phyloP scores from a whole-genome alignment of 1,284 basidiomycete genomes.

The Stereum hirsutum region DNA sequence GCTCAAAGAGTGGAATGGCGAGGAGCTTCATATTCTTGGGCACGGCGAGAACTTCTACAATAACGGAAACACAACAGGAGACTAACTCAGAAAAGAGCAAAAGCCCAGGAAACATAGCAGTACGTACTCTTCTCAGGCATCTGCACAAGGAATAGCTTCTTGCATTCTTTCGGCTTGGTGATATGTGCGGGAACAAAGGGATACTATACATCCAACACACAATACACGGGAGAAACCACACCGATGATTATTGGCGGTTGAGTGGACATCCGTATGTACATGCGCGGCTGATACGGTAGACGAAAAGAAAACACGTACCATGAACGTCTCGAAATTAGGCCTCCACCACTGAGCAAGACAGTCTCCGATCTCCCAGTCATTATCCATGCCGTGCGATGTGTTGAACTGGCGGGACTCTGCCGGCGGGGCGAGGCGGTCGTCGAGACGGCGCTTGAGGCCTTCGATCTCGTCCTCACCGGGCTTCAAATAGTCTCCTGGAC shows the following conservation, averaged over 20 bases:
- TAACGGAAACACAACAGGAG: not conserved
- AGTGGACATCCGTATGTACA: no score
- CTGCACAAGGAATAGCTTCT: conserved; percentile 92
- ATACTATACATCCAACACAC: no score
- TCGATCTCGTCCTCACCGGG: conserved; percentile 90
- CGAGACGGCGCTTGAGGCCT: conserved; percentile 81
- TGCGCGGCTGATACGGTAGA: no score
- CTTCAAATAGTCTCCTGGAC: conserved; percentile 96
- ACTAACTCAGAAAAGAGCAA: not conserved
- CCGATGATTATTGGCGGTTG: not conserved
- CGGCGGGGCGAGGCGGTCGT: conserved; percentile 83
- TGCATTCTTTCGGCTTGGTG: conserved; percentile 96
- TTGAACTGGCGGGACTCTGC: conserved; percentile 56
- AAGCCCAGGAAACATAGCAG: not conserved
- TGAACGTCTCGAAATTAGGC: conserved; percentile 97
- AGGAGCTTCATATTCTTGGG: conserved; percentile 99
- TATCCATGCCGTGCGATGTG: conserved; percentile 63
- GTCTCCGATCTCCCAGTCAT: conserved; percentile 93
- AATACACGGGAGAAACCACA: not conserved
- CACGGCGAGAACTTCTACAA: conserved; percentile 85
- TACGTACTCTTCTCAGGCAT: conserved; percentile 88
- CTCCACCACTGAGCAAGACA: conserved; percentile 96
- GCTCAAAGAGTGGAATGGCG: conserved; percentile 91
- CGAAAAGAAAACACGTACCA: conserved; percentile 55
- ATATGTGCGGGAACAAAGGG: conserved; percentile 96